Base-by-base conservation (phyloP, 129 eudicot genomes). In the Ambrosia artemisiifolia region DNA sequence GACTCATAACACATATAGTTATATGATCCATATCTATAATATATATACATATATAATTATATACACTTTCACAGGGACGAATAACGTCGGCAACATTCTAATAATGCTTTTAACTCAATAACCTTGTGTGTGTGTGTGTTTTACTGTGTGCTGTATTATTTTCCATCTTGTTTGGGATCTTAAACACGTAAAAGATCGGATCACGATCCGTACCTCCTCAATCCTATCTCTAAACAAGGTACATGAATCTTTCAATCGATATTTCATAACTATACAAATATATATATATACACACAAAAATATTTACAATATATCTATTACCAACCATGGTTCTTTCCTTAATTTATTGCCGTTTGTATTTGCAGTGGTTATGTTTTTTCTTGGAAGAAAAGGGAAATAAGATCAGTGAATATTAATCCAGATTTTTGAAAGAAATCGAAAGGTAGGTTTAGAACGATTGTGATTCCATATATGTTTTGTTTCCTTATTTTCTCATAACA, bases 161-260 rank as follows among this genome's bases (percentile, higher is more conserved):
- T 46, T 67, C 24, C 8, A 7, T 30, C 12, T 24, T 57, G 35
- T 36, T 60, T 13, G 12, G 12, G 60, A 72, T 59, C 59, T 72
- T 17, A 7, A 75, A 65, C 56, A 65, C 66, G 79, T 51, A 53
- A 66, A 75, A 75, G 79, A 75, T 75, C 73, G 73, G 73, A 75
- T 66, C 73, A 66, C 35, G 71, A 73, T 36, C 30, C 38, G 1
- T 63, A 47, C 48, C 46, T 38, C n/a, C 36, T 30, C 10, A 43
- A 69, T 0, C 2, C 47, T 6, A 12, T 48, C 54, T 48, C 54
- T 6, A 2, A 17, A 28, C 10, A 59, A 72, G 68, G 76, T 72
- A 72, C 55, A 43, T 44, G 28, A 57, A 71, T 71, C 56, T 54
- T 60, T 30, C 18, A 0, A 59, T 59, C 18, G 18, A 60, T 55